Evolutionary conservation across 2,329 filamentous ascomycete genomes (phyloP), one percentile per base, ranked within the genome.

Genomic region (Colletotrichum lindemuthianum): DNA sequence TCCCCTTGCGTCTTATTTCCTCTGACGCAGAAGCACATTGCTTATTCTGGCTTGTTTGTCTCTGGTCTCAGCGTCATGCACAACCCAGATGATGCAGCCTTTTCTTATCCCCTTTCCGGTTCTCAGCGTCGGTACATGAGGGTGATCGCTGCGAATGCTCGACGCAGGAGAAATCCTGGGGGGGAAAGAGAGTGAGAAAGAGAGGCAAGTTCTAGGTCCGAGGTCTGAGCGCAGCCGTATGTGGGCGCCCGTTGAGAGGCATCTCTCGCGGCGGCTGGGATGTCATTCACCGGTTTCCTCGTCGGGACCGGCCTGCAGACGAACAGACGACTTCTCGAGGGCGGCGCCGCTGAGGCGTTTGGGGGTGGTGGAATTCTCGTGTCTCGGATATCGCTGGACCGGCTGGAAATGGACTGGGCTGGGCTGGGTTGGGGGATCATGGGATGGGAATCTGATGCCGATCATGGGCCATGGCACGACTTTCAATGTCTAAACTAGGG

Each of bases 271-370:
- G 15, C 37, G 51, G 9, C 37, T 33, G 16, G 52, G 34, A 6
- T 50, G 45, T 37, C 16, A 40, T 44, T 58, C 55, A 58, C 45
- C 55, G 55, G 55, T 58, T 34, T 50, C 45, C 45, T 50, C 24
- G 24, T 43, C 45, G 55, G 55, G 54, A n/a, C 36, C 49, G 45
- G 45, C 47, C 37, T 58, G 55, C 55, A 50, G 49, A 24, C n/a
- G 1, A n/a, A 34, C 12, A 24, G 24, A 24, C 24, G 24, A 37
- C 32, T 50, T 37, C 12, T 24, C 24, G 24, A 24, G 24, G 24
- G 36, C 13, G 55, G 45, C 45, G 55, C 44, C 36, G 37, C 16
- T 41, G 54, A 58, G 55, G 55, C 24, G 32, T 40, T 15, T 24
- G 24, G 4, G 24, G 37, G 45, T 50, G 55, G 24, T 58, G 45